Base-by-base conservation (phyloP, 257 asterid genomes). In the Cynanchum wilfordii region DNA sequence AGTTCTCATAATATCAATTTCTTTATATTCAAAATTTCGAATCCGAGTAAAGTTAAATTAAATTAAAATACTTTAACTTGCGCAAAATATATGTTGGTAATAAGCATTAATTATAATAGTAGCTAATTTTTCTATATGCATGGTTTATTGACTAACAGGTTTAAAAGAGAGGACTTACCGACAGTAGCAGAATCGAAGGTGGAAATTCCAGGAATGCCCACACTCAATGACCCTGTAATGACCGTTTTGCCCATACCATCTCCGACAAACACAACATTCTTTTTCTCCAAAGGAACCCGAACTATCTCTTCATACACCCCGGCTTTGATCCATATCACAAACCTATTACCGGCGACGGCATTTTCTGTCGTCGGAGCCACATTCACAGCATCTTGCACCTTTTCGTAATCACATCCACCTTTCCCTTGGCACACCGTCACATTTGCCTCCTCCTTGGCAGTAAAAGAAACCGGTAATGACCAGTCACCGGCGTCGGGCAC, bases 161-260 rank as follows among this genome's bases (percentile, higher is more conserved):
- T 38, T 3, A 36, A 22, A 42, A 8, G n/a, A 11, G 8, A 2
- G 6, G 27, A 24, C 30, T 50, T 74, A 86, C 96, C 96, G 19
- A 89, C 86, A 2, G 96, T 89, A 12, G 96, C 96, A 22, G 96
- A 75, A 45, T 83, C 75, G 40, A 79, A 84, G n/a, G 96, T 89
- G 33, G 89, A 74, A 38, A 83, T 30, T 0, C 90, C 90, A 29
- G 57, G 66, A 56, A 77, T 73, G 70, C 91, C 90, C n/a, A 83
- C 91, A 36, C 73, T 86, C 79, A 64, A 63, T 10, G 89, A 81
- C 19, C 90, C 96, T 0, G 96, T 79, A 82, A 89, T 86, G 66
- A 87, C 81, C 1, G 91, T 89, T 85, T 83, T 86, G 47, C 96
- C 96, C 81, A 83, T 83, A 33, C 96, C 96, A 58, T 89, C 93